These are phyloP conservation scores for Lactarius vividus DNA, from an alignment of 768 basidiomycete species.

Conservation along the genomic window DNA sequence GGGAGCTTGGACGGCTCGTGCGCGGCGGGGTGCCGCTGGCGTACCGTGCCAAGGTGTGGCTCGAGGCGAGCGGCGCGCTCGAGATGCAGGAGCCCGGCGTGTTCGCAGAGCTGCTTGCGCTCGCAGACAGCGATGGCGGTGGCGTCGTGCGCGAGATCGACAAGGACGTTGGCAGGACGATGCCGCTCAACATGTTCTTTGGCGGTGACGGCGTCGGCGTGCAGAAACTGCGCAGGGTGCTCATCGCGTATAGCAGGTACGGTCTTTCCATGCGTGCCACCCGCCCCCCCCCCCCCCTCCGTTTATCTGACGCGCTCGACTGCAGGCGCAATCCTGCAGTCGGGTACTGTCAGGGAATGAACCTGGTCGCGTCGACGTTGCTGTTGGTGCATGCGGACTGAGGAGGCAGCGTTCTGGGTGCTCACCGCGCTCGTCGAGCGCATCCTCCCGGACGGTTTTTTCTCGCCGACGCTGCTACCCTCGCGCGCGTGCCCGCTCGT, in stretches of 20 bases:
- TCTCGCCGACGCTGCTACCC: slow-evolving; percentile 86
- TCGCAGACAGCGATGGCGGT: slow-evolving; percentile 41
- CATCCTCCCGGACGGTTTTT: slow-evolving; percentile 89
- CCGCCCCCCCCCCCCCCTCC: too few relatives aligned
- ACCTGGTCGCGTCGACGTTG: slow-evolving; percentile 91
- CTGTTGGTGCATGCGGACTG: slow-evolving; percentile 89
- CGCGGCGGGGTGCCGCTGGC: slow-evolving; percentile 82
- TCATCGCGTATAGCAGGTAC: slow-evolving; percentile 90
- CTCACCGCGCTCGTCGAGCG: slow-evolving; percentile 85
- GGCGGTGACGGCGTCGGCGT: slow-evolving; percentile 96
- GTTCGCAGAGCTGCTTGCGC: slow-evolving; percentile 76
- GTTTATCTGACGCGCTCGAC: background rate
- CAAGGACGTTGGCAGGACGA: slow-evolving; percentile 89
- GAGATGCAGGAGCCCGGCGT: slow-evolving; percentile 91
- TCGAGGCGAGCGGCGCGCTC: slow-evolving; percentile 90
- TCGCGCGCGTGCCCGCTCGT: slow-evolving; percentile 94
- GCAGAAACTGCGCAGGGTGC: slow-evolving; percentile 82
- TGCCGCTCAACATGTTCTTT: slow-evolving; percentile 96
- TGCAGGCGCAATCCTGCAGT: slow-evolving; percentile 84
- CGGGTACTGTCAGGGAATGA: slow-evolving; percentile 96
- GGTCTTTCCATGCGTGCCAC: slow-evolving; percentile 31
- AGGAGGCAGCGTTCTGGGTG: slow-evolving; percentile 98
- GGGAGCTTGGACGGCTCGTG: slow-evolving; percentile 78
- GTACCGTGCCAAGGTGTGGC: slow-evolving; percentile 86
- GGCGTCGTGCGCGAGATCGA: slow-evolving; percentile 80